Evolutionary conservation across 1,284 basidiomycete genomes (phyloP), one percentile per base, ranked within the genome.

Genomic region (Tausonia pullulans): DNA sequence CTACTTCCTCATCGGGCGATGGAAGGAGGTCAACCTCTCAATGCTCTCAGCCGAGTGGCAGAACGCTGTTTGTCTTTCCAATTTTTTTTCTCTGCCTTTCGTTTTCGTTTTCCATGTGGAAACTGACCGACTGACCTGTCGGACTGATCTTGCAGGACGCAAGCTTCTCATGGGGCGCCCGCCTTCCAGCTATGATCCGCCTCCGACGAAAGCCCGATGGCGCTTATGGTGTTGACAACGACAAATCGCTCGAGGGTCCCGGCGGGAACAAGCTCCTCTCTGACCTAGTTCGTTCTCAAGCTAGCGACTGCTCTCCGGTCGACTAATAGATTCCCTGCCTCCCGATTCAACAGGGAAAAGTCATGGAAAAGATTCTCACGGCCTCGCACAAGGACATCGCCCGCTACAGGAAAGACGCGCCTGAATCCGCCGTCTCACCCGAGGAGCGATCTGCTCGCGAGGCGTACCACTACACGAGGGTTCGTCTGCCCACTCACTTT

Each of bases 331-430:
- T 11, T 9, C 1, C 16, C 44, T 4, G 10, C 16, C n/a, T n/a
- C 45, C 43, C 7, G 10, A 44, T 40, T 44, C 52, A 69, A 6
- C 71, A 93, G 85, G 94, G 94, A 3, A 87, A 87, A 4, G 81
- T 95, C 67, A 78, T 97, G 51, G 95, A 98, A 74, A 95, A 90
- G 72, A 87, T 90, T 74, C 74, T 98, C 58, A 97, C 93, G 0
- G 78, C 82, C 56, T 73, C 84, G 0, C 78, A 81, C 2, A 77
- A 80, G 6, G 83, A 88, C 56, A 95, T 96, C 74, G 78, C 78
- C 48, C 77, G 78, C 0, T 84, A 87, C 68, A 77, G 87, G 69
- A 83, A 83, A 13, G 76, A 78, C 2, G 74, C 74, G 4, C 75
- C 77, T 3, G 72, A 78, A 16, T 68, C 67, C 2, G 75, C 72